Base-by-base conservation (phyloP, 2,329 filamentous ascomycete species). In the Monosporascus ibericus region DNA sequence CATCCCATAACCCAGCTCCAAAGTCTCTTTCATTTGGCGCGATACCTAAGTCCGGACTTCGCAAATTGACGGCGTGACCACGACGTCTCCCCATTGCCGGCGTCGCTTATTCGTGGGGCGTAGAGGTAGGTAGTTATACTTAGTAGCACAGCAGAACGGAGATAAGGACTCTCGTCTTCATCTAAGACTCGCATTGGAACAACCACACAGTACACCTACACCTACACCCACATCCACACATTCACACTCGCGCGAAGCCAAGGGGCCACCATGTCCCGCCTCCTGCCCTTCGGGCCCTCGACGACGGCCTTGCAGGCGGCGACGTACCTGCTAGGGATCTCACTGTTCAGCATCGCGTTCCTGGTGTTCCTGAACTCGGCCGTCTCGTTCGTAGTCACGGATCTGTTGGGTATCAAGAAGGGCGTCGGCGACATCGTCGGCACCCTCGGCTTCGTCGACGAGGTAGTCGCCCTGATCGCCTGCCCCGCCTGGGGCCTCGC, bases 331-430 rank as follows among this genome's bases (percentile, higher is more conserved):
- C 78, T 91, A 58, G 86, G 86, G 66, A 87, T 94, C 64, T 88
- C 87, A 55, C 83, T 95, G 61, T 92, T 92, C 75, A 90, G 85
- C 70, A 94, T 95, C 65, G 87, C 87, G 51, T 94, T 94, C 73
- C 86, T 95, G 59, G 90, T 95, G 63, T 95, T 95, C 72, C 81
- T 95, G 57, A 94, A 94, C 75, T 88, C 85, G 73, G 86, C 84
- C 65, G 78, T 94, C 54, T 90, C 87, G 51, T 95, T 94, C 71
- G 87, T 94, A 54, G 84, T 95, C 55, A 92, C 88, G 55, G 87
- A 92, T 68, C 79, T 90, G 56, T 85, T 95, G 60, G 88, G 87
- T 55, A 79, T 87, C 62, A 86, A 87, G 65, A 71, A 84, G 56
- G 77, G 80, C 60, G 87, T 94, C 8, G 90, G 90, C 58, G 83